Evolutionary conservation across 176 grass and related monocot genomes (phyloP), one percentile per base, ranked within the genome.

Genomic region (Areca catechu): DNA sequence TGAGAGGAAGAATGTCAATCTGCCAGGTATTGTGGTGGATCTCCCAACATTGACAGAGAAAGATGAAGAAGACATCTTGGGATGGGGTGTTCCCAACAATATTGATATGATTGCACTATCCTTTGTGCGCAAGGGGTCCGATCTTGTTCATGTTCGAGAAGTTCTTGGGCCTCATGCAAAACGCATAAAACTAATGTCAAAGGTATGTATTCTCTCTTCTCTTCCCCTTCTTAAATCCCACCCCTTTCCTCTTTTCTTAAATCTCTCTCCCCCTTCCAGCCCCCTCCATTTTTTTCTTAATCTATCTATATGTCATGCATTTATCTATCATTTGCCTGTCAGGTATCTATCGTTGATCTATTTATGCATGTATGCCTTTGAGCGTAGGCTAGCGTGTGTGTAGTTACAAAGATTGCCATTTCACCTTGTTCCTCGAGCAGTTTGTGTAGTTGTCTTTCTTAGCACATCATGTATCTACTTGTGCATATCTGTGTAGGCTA

Each of bases 71-170:
- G 90, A 89, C 54, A 89, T 95, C 63, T 64, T 95, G 69, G 79
- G 16, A 53, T 89, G 90, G 90, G 90, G 90, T 20, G 82, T 95
- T 47, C 85, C 85, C 7, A 95, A 95, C 62, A 75, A 89, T 50
- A 89, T 95, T 22, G 90, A 95, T 60, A 89, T 95, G 52, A 95
- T 95, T 55, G 90, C 90, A 17, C 67, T 95, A 16, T 95, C 90
- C 0, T 95, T 95, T 73, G 90, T 95, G 49, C 85, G 90, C 18
- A 95, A 95, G 74, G 90, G 90, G 57, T 95, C 85, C 16, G 90
- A 95, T 86, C 76, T 95, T 55, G 90, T 95, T 50, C 89, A 27
- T 17, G 90, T 95, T 16, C 68, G 76, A 6, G 65, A 80, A 54
- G 51, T 95, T 67, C 90, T 95, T 63, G 90, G 90, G 28, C 50